Evolutionary conservation across 202 grass and related monocot genomes (phyloP), one percentile per base, ranked within the genome.

Genomic region (Dendrocalamus latiflorus): DNA sequence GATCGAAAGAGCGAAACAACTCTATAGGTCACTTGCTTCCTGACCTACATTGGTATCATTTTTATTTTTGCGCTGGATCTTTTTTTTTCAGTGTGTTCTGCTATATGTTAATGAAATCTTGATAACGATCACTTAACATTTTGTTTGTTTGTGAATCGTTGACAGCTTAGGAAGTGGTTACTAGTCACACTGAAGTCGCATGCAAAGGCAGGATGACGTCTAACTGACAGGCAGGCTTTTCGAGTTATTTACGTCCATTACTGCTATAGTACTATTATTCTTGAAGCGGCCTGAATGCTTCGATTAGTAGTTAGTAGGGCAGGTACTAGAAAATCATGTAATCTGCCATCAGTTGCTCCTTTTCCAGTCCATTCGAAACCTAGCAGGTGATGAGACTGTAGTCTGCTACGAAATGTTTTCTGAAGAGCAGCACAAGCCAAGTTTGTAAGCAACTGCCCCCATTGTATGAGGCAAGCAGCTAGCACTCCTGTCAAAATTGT

Each of bases 161-260:
- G 68, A 34, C 79, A 83, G 84, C 36, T 55, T 90, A 86, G 84
- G 79, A 79, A 44, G 63, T 74, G 79, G 44, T 56, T 26, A 56
- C 26, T 14, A 47, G 30, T 76, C 33, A 76, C 42, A 81, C 65
- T 45, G 72, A 72, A 74, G 34, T 56, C 25, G 50, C 7, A 51
- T 41, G 38, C 5, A 8, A 45, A 85, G 62, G 79, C 51, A 68
- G 74, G 67, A 83, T 65, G 71, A 60, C 72, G 66, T 82, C 74
- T 74, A 90, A 78, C 79, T 65, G 71, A 60, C 72, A 72, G 64
- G 33, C 54, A 77, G 66, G 42, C 73, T 72, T 61, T 76, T 38
- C 6, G 60, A 70, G 41, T 49, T 45, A 21, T 43, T 89, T 56
- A 75, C 84, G 47, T 80, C 45, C 4, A n/a, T 37, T 22, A 70